Evolutionary conservation across 1,284 basidiomycete genomes (phyloP).

Genomic region (Marasmius sp.): DNA sequence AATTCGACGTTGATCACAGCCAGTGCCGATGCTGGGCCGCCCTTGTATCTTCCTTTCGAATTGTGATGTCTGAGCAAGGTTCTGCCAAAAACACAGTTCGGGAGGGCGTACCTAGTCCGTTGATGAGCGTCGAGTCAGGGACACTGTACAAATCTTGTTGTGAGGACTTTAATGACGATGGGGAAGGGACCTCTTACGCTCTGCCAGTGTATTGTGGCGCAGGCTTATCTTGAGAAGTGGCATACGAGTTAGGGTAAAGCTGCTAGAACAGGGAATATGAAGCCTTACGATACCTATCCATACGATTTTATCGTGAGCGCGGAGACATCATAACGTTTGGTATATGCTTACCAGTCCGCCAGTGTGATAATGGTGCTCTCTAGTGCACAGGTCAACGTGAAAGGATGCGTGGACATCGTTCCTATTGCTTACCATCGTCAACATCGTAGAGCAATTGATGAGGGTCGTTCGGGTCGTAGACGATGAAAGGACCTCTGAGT

Average conservation of each 20-base stretch:
- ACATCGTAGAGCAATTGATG: slow-evolving; percentile 9
- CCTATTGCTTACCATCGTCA: slow-evolving; percentile 7
- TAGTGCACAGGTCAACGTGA: neutral
- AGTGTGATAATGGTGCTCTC: neutral
- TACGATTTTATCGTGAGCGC: neutral
- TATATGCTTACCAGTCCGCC: neutral
- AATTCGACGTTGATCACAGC: slow-evolving; percentile 26
- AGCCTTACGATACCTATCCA: neutral
- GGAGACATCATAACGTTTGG: neutral
- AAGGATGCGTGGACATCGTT: too few species aligned
- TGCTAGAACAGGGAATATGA: neutral
- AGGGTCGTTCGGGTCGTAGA: slow-evolving; percentile 10
- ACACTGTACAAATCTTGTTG: slow-evolving; percentile 10
- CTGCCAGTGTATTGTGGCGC: neutral
- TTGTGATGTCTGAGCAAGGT: neutral
- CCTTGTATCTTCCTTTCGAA: slow-evolving; percentile 31
- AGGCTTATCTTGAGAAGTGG: neutral
- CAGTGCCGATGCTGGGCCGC: slow-evolving; percentile 30
- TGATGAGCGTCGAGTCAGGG: slow-evolving; percentile 44
- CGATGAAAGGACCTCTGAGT: slow-evolving; percentile 4
- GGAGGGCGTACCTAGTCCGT: slow-evolving; percentile 32
- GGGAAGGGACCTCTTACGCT: neutral
- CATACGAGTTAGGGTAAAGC: neutral
- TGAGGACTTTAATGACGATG: neutral
- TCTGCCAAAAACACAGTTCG: neutral